Conservation (phyloP, 2,329 filamentous ascomycete species). For the Chaetomiaceae sp. region DNA sequence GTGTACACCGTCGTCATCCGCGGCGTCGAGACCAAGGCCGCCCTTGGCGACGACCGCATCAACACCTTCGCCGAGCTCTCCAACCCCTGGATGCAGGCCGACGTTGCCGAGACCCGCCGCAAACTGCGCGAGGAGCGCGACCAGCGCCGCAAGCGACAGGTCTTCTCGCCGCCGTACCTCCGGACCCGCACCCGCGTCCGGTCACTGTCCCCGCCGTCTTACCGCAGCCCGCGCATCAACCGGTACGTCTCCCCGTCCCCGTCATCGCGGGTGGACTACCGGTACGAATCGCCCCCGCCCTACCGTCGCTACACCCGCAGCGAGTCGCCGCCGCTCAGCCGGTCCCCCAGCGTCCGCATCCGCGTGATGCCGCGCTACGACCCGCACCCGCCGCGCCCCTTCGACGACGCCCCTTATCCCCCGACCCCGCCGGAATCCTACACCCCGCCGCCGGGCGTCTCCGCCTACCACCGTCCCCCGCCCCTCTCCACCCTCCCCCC, state of each 20-base stretch:
- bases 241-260: conserved; percentile 4
- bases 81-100: conserved; percentile 25
- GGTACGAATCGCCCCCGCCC: conserved; percentile 8
- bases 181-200: not conserved
- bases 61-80: conserved; percentile 2
- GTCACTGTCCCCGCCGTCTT: conserved; percentile 9
- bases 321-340: conserved; percentile 2
- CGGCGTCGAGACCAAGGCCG: conserved; percentile 19
- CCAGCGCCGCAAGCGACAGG: conserved; percentile 5
- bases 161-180: conserved; percentile 8
- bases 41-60: conserved; percentile 10
- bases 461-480: conserved; percentile 6
- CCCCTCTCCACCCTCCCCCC: not conserved
- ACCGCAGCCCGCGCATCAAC: not conserved
- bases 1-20: conserved; percentile 24
- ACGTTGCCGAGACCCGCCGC: conserved; percentile 15
- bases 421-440: conserved; percentile 12
- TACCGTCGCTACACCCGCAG: conserved; percentile 6
- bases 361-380: conserved; percentile 4
- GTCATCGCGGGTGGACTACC: not conserved
- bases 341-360: conserved; percentile 7
- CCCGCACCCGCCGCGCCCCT: not conserved
- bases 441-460: conserved; percentile 11
- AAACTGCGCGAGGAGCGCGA: conserved; percentile 9
- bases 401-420: conserved; percentile 7